A percentile compares a stretch with the other conserved stretches of the same genome.
phyloP scores from a whole-genome alignment of 768 basidiomycete species.

The Suillus fuscotomentosus region DNA sequence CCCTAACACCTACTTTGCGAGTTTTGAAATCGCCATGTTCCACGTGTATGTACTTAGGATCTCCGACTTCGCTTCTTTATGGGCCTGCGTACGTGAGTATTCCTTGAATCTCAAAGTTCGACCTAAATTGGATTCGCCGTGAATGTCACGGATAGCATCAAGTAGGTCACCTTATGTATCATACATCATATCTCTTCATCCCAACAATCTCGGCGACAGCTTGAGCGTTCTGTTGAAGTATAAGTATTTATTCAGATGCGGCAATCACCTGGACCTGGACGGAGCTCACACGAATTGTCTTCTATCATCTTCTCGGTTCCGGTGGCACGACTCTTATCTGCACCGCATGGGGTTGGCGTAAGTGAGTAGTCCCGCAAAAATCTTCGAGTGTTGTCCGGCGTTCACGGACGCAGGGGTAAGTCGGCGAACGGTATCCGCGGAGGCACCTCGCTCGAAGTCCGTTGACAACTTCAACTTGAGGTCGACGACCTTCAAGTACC shows the following conservation, averaged over 20 bases:
- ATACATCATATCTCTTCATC: background rate
- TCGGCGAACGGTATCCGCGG: background rate
- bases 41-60: background rate
- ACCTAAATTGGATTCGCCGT: background rate
- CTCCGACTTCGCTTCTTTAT: background rate
- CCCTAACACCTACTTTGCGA: background rate
- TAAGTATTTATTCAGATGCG: background rate
- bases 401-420: background rate
- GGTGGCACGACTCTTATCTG: background rate
- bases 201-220: background rate
- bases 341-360: background rate
- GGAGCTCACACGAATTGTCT: background rate
- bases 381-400: background rate
- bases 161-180: background rate
- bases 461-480: background rate
- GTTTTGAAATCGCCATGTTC: background rate
- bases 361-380: background rate
- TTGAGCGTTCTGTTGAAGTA: background rate
- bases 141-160: background rate
- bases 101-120: background rate
- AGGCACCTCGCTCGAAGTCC: background rate
- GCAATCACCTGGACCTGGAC: background rate
- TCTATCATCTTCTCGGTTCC: background rate
- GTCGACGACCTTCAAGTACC: background rate
- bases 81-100: background rate